Evolutionary conservation across 495 filamentous ascomycete species (phyloP).

Genomic region (Aspergillus haitiensis): DNA sequence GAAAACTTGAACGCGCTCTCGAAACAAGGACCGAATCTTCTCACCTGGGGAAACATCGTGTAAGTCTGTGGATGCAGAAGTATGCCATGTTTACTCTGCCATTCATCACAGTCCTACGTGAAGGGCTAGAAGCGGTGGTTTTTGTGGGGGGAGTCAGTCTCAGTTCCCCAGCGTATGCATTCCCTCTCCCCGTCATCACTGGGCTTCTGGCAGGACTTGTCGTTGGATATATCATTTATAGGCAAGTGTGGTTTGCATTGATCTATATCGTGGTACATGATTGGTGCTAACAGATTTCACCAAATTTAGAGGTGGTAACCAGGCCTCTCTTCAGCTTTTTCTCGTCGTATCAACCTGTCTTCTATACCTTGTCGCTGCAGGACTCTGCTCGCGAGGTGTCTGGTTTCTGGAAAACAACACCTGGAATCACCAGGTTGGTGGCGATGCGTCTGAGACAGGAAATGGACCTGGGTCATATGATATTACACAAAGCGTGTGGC

Average conservation of each 20-base stretch:
- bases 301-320: slow-evolving; percentile 56
- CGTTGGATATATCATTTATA: slow-evolving; percentile 74
- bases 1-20: slow-evolving; percentile 68
- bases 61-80: slow-evolving; percentile 69
- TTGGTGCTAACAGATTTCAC: not conserved
- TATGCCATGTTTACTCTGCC: slow-evolving; percentile 82
- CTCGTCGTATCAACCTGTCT: slow-evolving; percentile 72
- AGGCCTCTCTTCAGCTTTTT: slow-evolving; percentile 72
- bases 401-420: slow-evolving; percentile 67
- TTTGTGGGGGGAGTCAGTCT: slow-evolving; percentile 81
- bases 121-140: slow-evolving; percentile 79
- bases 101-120: slow-evolving; percentile 77
- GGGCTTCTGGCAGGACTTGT: slow-evolving; percentile 62
- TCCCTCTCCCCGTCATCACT: slow-evolving; percentile 71
- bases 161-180: slow-evolving; percentile 65
- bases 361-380: slow-evolving; percentile 80
- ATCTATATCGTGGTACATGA: not conserved
- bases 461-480: slow-evolving; percentile 84
- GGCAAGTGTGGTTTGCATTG: slow-evolving; percentile 41
- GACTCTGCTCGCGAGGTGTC: slow-evolving; percentile 75
- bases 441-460: slow-evolving; percentile 73
- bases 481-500: slow-evolving; percentile 83
- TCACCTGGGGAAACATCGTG: slow-evolving; percentile 46
- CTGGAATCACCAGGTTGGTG: slow-evolving; percentile 70
- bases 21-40: not conserved